These are phyloP conservation scores for Phytophthora quininea DNA, from an alignment of 352 stramenopile genomes.

Conservation along the genomic window DNA sequence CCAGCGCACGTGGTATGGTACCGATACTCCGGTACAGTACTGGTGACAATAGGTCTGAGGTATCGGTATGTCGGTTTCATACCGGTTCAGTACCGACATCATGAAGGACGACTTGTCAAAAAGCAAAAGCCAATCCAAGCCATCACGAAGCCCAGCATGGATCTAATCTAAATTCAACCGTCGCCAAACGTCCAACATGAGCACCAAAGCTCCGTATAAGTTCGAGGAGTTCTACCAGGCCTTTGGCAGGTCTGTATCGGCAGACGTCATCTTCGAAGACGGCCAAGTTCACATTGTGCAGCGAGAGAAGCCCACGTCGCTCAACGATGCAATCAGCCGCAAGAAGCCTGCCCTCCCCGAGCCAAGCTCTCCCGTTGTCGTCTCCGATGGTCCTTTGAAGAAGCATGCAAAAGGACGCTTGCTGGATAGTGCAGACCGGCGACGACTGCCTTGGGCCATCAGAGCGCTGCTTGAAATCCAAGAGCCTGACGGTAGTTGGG, in stretches of 20 bases:
- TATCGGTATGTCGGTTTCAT: too few species aligned
- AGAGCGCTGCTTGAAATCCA: slow-evolving; percentile 53
- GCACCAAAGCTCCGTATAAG: slow-evolving; percentile 26
- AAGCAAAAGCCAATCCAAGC: slow-evolving; percentile 36
- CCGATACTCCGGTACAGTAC: too few species aligned
- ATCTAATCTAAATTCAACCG: slow-evolving; percentile 9
- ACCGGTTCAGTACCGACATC: too few species aligned
- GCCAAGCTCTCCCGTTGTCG: neutral
- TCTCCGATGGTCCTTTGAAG: slow-evolving; percentile 7
- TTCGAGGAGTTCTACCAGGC: slow-evolving; percentile 76
- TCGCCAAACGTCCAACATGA: neutral
- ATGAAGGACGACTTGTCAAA: neutral
- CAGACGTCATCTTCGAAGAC: slow-evolving; percentile 45
- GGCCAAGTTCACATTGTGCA: slow-evolving; percentile 48
- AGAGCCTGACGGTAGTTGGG: slow-evolving; percentile 69
- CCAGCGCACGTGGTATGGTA: too few species aligned
- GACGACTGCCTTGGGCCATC: slow-evolving; percentile 46
- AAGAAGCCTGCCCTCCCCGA: neutral
- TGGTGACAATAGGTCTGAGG: too few species aligned
- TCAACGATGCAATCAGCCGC: neutral
- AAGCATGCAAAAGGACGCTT: slow-evolving; percentile 30
- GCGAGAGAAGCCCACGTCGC: slow-evolving; percentile 7
- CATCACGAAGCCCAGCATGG: neutral
- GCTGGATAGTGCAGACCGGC: slow-evolving; percentile 33
- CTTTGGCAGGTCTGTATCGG: slow-evolving; percentile 63